Base-by-base conservation (phyloP, 2,329 filamentous ascomycete genomes). In the Cercospora sesami region DNA sequence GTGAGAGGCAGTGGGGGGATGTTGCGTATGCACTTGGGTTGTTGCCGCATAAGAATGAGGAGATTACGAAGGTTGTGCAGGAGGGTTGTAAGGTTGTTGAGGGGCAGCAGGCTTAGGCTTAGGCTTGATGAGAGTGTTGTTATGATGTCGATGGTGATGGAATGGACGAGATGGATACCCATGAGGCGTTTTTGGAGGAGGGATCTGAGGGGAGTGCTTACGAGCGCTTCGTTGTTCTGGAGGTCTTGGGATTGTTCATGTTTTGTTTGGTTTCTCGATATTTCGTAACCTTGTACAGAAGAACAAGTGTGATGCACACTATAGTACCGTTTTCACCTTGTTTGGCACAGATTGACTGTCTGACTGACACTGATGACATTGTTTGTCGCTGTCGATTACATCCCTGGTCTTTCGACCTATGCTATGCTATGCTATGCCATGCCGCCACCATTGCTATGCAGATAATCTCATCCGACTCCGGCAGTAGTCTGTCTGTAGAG, bases 1-100 rank as follows among this genome's bases (percentile, higher is more conserved):
- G 87, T 59, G 94, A 99, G 81, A 86, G 94, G 71, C 94, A 98
- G 78, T 99, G 95, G 95, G 96, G 94, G 77, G 95, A 99, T 81
- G 94, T 98, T 53, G 92, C 94, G 0, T 99, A 93, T 82, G 94
- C 94, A 3, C 82, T 99, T 68, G 93, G 93, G 2, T 81, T 97
- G 68, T 81, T 99, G 66, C 94, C 93, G 76, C 95, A 99, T 79
- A 96, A 95, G 84, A 94, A 94, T 75, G 92, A 96, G 76, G 92
- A 96, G 57, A 96, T 96, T 66, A 85, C 86, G 68, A 95, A 93
- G 83, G 78, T 90, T 68, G 85, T 96, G 18, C 81, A 86, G 0
- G 91, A 91, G 69, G 92, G 92, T 0, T 95, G 93, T 81, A 84
- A 83, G 74, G 78, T 84, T 66, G 81, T 85, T 7, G 82, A 84